Evolutionary conservation across 176 grass and related monocot genomes (phyloP).

Genomic region (Stipa capillata): DNA sequence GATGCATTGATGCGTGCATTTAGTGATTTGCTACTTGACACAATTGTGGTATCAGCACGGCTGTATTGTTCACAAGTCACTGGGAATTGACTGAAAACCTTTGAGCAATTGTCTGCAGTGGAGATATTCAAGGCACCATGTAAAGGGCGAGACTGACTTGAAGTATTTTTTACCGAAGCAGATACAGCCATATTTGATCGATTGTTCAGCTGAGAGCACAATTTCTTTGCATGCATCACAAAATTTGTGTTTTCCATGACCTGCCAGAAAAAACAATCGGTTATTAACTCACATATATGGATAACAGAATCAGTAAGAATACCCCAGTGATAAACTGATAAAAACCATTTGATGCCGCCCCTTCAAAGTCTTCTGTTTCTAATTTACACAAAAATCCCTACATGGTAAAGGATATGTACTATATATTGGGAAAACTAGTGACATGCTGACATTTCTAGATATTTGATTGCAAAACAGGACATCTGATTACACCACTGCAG

Average conservation of each 20-base stretch:
- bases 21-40: constrained; percentile 20
- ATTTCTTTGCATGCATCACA: constrained; percentile 57
- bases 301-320: background rate
- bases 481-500: background rate
- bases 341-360: background rate
- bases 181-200: constrained; percentile 36
- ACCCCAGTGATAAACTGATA: background rate
- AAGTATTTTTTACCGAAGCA: constrained; percentile 38
- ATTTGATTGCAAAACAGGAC: background rate
- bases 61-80: constrained; percentile 10
- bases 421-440: background rate
- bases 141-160: constrained; percentile 10
- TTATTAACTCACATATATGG: background rate
- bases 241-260: constrained; percentile 70
- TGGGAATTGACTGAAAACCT: constrained; percentile 7
- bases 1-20: too few relatives aligned
- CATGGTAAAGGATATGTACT: background rate
- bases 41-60: background rate
- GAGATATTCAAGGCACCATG: too few relatives aligned
- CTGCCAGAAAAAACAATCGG: constrained; percentile 19
- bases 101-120: too few relatives aligned
- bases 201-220: constrained; percentile 50
- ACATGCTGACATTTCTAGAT: background rate
- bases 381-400: background rate
- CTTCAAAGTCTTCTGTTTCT: background rate